A percentile compares a stretch with the other conserved stretches of the same genome.
Conservation (phyloP, 768 basidiomycete species). For the Russula sp. region DNA sequence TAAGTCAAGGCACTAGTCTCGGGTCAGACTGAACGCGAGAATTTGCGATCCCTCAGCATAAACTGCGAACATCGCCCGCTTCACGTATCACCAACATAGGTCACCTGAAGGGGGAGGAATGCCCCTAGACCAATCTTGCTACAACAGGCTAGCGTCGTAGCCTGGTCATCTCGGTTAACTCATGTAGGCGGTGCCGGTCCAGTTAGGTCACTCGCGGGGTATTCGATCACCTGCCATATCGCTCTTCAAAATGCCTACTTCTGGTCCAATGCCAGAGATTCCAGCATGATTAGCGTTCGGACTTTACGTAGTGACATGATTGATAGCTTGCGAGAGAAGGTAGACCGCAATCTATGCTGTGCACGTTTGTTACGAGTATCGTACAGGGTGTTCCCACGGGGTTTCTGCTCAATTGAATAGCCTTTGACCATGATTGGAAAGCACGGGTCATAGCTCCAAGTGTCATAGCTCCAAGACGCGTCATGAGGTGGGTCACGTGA, state of each 20-base stretch:
- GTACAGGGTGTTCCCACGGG: too few relatives aligned
- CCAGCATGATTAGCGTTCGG: background rate
- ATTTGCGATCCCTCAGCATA: background rate
- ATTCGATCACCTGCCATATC: constrained; percentile 6
- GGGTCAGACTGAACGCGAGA: background rate
- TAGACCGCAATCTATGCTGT: background rate
- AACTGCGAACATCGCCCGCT: background rate
- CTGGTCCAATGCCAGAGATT: background rate
- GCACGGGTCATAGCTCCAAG: too few relatives aligned
- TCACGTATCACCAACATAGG: background rate
- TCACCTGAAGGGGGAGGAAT: too few relatives aligned
- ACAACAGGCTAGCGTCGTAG: background rate
- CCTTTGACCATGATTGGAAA: too few relatives aligned
- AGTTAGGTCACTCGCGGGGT: constrained; percentile 5
- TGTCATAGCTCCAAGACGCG: too few relatives aligned
- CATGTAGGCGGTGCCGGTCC: constrained; percentile 6
- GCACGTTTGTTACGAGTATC: too few relatives aligned
- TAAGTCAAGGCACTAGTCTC: background rate
- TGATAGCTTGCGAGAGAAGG: background rate
- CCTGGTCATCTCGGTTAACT: background rate
- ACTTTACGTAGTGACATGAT: background rate
- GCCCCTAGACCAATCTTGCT: background rate
- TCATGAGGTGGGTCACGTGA: too few relatives aligned
- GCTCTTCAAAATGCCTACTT: background rate
- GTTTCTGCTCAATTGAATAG: too few relatives aligned